A percentile compares a stretch with the other conserved stretches of the same genome.
phyloP scores from a whole-genome alignment of 2,329 filamentous ascomycete genomes.

The Pyricularia pennisetigena region DNA sequence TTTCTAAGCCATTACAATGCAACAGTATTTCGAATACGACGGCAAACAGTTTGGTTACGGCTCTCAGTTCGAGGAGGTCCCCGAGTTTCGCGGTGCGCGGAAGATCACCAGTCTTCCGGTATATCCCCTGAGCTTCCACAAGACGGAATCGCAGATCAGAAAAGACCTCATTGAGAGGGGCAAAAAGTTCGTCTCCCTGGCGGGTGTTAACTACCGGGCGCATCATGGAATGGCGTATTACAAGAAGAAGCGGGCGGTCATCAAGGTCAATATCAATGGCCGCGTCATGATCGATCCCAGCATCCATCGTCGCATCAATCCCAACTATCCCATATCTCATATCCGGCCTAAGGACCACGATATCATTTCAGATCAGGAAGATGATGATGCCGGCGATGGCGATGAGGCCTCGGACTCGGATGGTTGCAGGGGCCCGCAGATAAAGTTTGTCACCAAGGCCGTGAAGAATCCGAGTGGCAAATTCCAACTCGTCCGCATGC shows the following conservation, averaged over 20 bases:
- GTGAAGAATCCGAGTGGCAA: conserved; percentile 33
- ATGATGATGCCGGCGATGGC: conserved; percentile 32
- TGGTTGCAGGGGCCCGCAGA: conserved; percentile 30
- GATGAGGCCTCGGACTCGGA: conserved; percentile 24
- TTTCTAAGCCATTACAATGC: neutral
- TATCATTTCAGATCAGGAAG: conserved; percentile 38
- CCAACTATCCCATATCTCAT: conserved; percentile 70
- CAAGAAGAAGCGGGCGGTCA: conserved; percentile 65
- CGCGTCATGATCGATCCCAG: conserved; percentile 82
- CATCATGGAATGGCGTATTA: conserved; percentile 79
- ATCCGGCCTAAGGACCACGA: conserved; percentile 65
- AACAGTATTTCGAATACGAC: conserved; percentile 73
- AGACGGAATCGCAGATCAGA: conserved; percentile 55
- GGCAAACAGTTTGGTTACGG: conserved; percentile 78
- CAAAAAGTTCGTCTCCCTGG: conserved; percentile 72
- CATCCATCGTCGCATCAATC: conserved; percentile 74
- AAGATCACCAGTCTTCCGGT: conserved; percentile 72
- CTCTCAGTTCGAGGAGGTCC: conserved; percentile 57
- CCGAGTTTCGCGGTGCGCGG: conserved; percentile 67
- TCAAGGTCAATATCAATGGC: conserved; percentile 78
- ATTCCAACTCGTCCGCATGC: conserved; percentile 21
- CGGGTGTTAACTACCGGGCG: conserved; percentile 73
- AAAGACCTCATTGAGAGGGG: conserved; percentile 66
- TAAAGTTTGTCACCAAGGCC: conserved; percentile 40
- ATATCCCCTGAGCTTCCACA: conserved; percentile 75